phyloP scores from a whole-genome alignment of 805 yeast species.

The Myxozyma mucilagina region DNA sequence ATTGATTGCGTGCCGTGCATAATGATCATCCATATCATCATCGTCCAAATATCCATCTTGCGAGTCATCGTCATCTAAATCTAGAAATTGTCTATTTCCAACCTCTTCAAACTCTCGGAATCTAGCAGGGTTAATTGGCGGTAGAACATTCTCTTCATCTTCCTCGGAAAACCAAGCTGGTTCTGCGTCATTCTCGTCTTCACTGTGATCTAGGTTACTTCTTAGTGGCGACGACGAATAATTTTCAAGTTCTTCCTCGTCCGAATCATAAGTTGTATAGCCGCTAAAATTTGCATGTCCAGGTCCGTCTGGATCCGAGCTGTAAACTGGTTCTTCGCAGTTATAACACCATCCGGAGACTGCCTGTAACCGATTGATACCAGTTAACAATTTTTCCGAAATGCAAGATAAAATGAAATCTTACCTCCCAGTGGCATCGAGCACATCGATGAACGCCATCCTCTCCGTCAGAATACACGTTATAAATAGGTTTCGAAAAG shows the following conservation, averaged over 20 bases:
- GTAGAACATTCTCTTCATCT: not conserved
- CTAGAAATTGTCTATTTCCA: not conserved
- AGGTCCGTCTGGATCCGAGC: not conserved
- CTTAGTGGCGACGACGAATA: not conserved
- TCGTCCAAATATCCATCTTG: slow-evolving; percentile 9
- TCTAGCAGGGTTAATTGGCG: not conserved
- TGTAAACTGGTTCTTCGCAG: not conserved
- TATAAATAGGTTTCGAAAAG: slow-evolving; percentile 45
- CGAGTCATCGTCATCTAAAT: slow-evolving; percentile 10
- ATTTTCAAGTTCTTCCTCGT: not conserved
- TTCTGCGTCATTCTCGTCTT: not conserved
- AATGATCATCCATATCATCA: not conserved
- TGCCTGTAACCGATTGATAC: not conserved
- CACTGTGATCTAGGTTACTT: not conserved
- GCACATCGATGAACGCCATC: slow-evolving; percentile 71
- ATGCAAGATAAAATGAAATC: not conserved
- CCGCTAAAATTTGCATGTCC: too few relatives aligned
- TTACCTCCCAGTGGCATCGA: slow-evolving; percentile 67
- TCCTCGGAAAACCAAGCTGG: slow-evolving; percentile 3
- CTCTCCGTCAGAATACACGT: slow-evolving; percentile 52
- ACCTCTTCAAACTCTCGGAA: not conserved
- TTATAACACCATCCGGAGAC: slow-evolving; percentile 26
- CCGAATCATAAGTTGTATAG: not conserved
- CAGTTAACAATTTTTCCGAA: not conserved
- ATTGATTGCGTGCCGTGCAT: too few relatives aligned